Conservation (phyloP, 495 filamentous ascomycete genomes). For the Hypoxylon fragiforme region DNA sequence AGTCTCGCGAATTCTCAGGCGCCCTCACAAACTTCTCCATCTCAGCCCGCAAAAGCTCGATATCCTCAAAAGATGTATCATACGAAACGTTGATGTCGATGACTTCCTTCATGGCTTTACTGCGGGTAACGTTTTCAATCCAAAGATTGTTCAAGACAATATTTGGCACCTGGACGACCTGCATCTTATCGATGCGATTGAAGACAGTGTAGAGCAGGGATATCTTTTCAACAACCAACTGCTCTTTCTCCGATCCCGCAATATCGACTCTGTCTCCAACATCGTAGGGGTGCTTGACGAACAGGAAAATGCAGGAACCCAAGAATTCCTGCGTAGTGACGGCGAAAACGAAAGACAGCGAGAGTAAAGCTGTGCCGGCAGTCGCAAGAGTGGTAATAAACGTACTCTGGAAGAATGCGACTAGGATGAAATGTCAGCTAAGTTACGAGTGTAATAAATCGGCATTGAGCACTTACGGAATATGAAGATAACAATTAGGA, state of each 20-base stretch:
- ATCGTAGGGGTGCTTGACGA: constrained; percentile 92
- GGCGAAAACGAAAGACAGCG: constrained; percentile 91
- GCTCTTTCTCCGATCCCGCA: constrained; percentile 58
- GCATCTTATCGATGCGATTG: constrained; percentile 76
- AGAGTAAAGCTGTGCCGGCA: constrained; percentile 92
- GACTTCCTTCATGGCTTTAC: constrained; percentile 88
- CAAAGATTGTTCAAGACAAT: constrained; percentile 85
- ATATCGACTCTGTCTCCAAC: constrained; percentile 94
- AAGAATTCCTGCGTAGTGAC: constrained; percentile 90
- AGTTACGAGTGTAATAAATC: neutral
- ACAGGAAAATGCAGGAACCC: constrained; percentile 95
- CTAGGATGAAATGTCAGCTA: constrained; percentile 40
- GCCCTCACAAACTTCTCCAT: constrained; percentile 82
- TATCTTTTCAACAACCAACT: constrained; percentile 88
- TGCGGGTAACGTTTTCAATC: constrained; percentile 90
- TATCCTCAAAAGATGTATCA: constrained; percentile 84
- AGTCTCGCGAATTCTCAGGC: constrained; percentile 88
- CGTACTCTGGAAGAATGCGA: constrained; percentile 82
- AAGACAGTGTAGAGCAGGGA: constrained; percentile 94
- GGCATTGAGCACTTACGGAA: constrained; percentile 61
- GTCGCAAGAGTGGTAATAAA: constrained; percentile 89
- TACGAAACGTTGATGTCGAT: constrained; percentile 78
- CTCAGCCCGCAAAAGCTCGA: constrained; percentile 78
- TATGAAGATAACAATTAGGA: constrained; percentile 80
- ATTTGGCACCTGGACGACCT: constrained; percentile 80